Conservation (phyloP, 2,329 filamentous ascomycete genomes). For the Didymella exigua region DNA sequence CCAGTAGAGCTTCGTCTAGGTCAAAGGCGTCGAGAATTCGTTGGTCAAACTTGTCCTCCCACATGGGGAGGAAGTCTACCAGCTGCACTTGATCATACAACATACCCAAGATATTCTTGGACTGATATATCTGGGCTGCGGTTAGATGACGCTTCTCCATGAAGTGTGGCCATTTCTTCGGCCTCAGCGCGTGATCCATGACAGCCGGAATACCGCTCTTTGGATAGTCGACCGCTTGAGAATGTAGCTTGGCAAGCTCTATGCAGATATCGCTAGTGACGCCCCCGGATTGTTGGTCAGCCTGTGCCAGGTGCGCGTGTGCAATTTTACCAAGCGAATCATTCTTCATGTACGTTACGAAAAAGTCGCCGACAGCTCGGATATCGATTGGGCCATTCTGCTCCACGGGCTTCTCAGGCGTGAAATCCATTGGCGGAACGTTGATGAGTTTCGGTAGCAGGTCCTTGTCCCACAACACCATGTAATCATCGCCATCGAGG, state of each 20-base stretch:
- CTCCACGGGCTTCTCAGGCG: constrained; percentile 60
- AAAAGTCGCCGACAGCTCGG: constrained; percentile 80
- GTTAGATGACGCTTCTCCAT: constrained; percentile 70
- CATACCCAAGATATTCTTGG: constrained; percentile 73
- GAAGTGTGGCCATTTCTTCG: constrained; percentile 78
- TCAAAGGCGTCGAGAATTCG: constrained; percentile 71
- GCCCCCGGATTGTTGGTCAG: constrained; percentile 67
- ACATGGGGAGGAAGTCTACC: constrained; percentile 74
- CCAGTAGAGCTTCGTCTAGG: constrained; percentile 61
- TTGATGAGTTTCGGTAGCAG: constrained; percentile 72
- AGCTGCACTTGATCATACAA: constrained; percentile 78
- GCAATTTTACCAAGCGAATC: constrained; percentile 82
- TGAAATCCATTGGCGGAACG: constrained; percentile 77
- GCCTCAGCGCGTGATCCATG: constrained; percentile 66
- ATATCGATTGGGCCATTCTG: constrained; percentile 69
- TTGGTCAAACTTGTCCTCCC: constrained; percentile 73
- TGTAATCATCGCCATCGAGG: constrained; percentile 93
- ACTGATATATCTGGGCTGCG: constrained; percentile 64
- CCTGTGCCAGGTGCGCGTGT: constrained; percentile 76
- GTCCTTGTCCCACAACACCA: constrained; percentile 85
- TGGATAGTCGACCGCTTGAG: constrained; percentile 89
- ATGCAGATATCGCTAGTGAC: constrained; percentile 72
- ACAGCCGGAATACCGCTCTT: constrained; percentile 83
- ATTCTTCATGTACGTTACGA: constrained; percentile 91
- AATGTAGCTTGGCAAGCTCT: constrained; percentile 79